Base-by-base conservation (phyloP, 2,329 filamentous ascomycete genomes). In the Fusarium luffae region DNA sequence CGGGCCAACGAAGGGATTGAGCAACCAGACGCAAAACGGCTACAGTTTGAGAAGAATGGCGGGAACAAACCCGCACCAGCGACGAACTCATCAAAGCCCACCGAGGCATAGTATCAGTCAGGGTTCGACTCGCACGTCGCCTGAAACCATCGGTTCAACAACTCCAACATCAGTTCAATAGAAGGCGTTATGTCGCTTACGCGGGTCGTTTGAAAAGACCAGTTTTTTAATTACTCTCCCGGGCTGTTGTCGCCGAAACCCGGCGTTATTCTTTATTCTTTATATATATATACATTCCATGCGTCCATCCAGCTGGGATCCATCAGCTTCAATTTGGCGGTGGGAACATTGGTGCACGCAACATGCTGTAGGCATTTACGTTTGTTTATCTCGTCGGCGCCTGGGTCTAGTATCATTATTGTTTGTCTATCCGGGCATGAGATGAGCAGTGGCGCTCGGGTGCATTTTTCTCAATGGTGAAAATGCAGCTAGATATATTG, bases 1-100 rank as follows among this genome's bases (percentile, higher is more conserved):
- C 79, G 81, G 9, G 68, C 74, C 21, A 75, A 75, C 27, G 80
- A 81, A 30, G 70, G 58, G 21, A 67, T 73, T 27, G 77, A 79
- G 23, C 72, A 75, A 47, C 74, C 76, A 34, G 78, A 79, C 18
- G 71, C 76, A 11, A 82, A 82, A 68, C 74, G 79, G 23, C 34
- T 75, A 7, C 78, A 80, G 28, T 61, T 78, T 47, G 76, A 77
- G 43, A 74, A 76, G 55, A 71, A 72, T 28, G 50, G 61, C 23
- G 70, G 44, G 30, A 69, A 66, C 21, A 67, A 67, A 44, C 42
- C 61, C 11, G 48, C 59, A 18, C 21, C 64, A 19, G n/a, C 55
- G 11, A 46, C 47, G 16, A 57, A 56, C 37, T 37, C 63, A 25
- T 30, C 63, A 14, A 57, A 73, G 9, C 56, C 48, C 21, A 50